Conservation (phyloP, 192 early-diverging fungal genomes). For the Backusella mclennaniae region DNA sequence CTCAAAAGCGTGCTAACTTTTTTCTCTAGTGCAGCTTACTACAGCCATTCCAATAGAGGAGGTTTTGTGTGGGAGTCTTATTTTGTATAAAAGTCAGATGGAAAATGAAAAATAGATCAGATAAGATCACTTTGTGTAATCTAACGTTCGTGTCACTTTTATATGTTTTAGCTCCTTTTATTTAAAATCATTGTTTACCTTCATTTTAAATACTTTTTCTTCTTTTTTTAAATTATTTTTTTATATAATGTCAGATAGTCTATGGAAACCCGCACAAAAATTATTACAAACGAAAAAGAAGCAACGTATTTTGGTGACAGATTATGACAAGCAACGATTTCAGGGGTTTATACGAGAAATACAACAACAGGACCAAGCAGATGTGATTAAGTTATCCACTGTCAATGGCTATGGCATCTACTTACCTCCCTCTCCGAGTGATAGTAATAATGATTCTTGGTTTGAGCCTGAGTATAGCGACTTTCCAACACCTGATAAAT, state of each 20-base stretch:
- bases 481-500: neutral
- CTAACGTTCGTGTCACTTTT: neutral
- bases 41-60: neutral
- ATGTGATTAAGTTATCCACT: slow-evolving; percentile 32
- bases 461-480: neutral
- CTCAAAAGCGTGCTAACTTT: neutral
- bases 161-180: neutral
- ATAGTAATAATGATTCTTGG: neutral
- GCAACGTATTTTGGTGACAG: neutral
- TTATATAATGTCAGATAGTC: neutral
- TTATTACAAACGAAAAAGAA: neutral
- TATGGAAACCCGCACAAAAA: neutral
- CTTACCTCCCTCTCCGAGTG: slow-evolving; percentile 30
- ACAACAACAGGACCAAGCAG: neutral
- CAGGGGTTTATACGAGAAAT: neutral
- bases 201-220: neutral
- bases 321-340: neutral
- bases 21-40: neutral
- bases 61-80: neutral
- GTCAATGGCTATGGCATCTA: slow-evolving; percentile 38
- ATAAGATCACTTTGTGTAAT: slow-evolving; percentile 3
- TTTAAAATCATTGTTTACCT: neutral
- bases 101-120: neutral
- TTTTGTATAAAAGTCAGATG: neutral
- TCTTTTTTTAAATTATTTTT: neutral